Conservation (phyloP, 2,329 filamentous ascomycete genomes). For the Fusarium longipes region DNA sequence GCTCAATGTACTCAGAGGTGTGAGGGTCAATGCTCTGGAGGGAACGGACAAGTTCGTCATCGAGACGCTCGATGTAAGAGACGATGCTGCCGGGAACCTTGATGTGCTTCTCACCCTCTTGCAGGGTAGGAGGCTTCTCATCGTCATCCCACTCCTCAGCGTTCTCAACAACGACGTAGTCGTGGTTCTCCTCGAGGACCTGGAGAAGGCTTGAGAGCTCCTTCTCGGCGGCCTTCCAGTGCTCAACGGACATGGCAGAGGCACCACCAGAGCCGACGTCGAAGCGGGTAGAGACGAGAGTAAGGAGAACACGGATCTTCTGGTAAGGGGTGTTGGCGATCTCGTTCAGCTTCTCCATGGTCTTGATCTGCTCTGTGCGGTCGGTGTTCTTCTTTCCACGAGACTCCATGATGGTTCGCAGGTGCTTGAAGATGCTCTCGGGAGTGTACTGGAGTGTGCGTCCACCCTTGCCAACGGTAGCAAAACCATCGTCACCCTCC, state of each 20-base stretch:
- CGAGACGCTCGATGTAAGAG: constrained; percentile 92
- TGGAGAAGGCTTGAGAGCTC: constrained; percentile 83
- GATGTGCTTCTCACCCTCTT: constrained; percentile 81
- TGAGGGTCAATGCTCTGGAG: constrained; percentile 97
- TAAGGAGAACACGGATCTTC: constrained; percentile 89
- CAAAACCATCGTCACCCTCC: constrained; percentile 84
- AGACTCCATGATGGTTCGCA: constrained; percentile 92
- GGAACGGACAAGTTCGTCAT: constrained; percentile 97
- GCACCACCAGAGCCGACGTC: constrained; percentile 84
- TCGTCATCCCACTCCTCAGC: constrained; percentile 99
- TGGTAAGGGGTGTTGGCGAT: constrained; percentile 94
- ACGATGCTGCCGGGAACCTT: constrained; percentile 94
- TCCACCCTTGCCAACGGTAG: constrained; percentile 88
- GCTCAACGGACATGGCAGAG: constrained; percentile 90
- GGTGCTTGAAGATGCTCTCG: constrained; percentile 97
- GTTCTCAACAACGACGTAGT: constrained; percentile 88
- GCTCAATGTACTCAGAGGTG: constrained; percentile 98
- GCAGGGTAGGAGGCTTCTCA: constrained; percentile 85
- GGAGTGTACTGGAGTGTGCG: constrained; percentile 92
- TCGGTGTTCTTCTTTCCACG: constrained; percentile 99
- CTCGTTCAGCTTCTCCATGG: constrained; percentile 95
- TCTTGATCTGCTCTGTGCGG: constrained; percentile 90
- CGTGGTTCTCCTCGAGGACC: constrained; percentile 80
- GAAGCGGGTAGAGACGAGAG: constrained; percentile 92
- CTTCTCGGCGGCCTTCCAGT: constrained; percentile 94